Evolutionary conservation across 257 asterid species (phyloP).

Genomic region (Cruciata laevipes): DNA sequence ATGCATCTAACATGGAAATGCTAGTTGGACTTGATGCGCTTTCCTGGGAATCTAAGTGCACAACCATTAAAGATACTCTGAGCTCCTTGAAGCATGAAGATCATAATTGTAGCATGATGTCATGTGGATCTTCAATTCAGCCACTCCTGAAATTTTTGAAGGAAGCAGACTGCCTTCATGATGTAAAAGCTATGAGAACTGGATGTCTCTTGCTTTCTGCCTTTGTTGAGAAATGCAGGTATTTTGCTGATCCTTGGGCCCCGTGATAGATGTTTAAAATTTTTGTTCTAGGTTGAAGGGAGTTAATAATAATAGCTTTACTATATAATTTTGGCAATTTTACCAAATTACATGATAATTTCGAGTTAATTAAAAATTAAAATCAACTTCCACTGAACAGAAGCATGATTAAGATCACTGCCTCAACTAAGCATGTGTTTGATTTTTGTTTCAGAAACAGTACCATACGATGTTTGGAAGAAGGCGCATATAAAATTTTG

Average conservation of each 20-base stretch:
- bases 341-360: neutral
- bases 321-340: neutral
- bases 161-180: conserved; percentile 44
- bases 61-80: conserved; percentile 38
- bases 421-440: neutral
- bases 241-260: conserved; percentile 16
- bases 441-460: conserved; percentile 32
- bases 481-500: conserved; percentile 47
- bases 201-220: conserved; percentile 61
- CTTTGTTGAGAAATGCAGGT: conserved; percentile 63
- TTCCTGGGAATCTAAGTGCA: conserved; percentile 65
- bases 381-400: neutral
- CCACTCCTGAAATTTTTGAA: conserved; percentile 48
- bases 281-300: neutral
- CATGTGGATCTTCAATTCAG: conserved; percentile 27
- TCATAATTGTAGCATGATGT: conserved; percentile 27
- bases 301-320: neutral
- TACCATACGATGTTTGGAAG: conserved; percentile 33
- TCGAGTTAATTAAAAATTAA: neutral
- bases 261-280: neutral
- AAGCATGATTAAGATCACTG: neutral
- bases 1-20: conserved; percentile 29
- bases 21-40: conserved; percentile 39
- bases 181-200: conserved; percentile 50
- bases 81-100: conserved; percentile 27